These are phyloP conservation scores for Alliaria petiolata DNA, from an alignment of 345 rosid genomes.

Conservation along the genomic window DNA sequence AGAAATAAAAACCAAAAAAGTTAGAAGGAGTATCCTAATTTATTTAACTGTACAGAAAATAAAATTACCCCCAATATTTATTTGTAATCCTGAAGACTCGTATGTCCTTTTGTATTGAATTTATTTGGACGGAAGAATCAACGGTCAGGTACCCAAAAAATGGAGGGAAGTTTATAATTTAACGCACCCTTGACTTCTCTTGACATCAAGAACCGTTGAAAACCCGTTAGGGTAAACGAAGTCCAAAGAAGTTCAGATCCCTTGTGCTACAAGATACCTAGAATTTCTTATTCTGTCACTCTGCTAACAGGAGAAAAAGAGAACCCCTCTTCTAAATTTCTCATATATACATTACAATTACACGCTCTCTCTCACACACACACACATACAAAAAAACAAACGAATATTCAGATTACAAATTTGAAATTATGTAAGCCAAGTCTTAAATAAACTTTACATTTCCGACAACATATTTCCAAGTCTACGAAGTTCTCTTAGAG, in stretches of 20 bases:
- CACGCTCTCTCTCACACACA: neutral
- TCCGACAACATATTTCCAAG: conserved; percentile 66
- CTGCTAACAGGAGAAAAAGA: too few species aligned
- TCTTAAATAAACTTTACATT: neutral
- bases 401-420: conserved; percentile 1
- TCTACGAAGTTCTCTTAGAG: conserved; percentile 84
- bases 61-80: neutral
- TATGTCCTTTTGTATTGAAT: neutral
- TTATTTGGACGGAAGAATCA: neutral
- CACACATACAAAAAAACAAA: neutral
- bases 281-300: too few species aligned
- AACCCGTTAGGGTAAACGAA: neutral
- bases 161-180: neutral
- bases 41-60: neutral
- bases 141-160: neutral
- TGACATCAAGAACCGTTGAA: conserved; percentile 1
- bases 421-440: neutral
- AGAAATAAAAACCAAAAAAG: neutral
- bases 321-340: neutral
- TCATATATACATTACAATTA: conserved; percentile 2
- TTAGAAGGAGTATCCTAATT: neutral
- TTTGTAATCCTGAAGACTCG: neutral
- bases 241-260: neutral
- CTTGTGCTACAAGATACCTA: conserved; percentile 23
- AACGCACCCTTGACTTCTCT: neutral